A percentile compares a stretch with the other conserved stretches of the same genome.
phyloP scores from a whole-genome alignment of 768 basidiomycete genomes.

The Pleurotus eryngii region DNA sequence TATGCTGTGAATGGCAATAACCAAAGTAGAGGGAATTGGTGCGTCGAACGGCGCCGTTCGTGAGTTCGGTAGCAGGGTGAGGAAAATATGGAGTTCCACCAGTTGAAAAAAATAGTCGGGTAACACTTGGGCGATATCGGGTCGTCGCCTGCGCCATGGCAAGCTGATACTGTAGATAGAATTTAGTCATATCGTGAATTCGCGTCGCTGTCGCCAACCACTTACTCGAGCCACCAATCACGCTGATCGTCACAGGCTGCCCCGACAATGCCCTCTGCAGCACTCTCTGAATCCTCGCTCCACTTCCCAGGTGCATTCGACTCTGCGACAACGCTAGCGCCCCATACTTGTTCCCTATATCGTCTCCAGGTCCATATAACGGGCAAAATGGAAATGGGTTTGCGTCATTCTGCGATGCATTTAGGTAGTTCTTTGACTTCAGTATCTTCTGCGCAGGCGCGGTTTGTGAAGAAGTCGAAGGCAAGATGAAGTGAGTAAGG shows the following conservation, averaged over 20 bases:
- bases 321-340: constrained; percentile 69
- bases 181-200: too few relatives aligned
- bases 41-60: constrained; percentile 92
- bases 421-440: constrained; percentile 81
- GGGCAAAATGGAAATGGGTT: constrained; percentile 94
- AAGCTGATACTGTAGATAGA: constrained; percentile 70
- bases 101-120: constrained; percentile 92
- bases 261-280: constrained; percentile 82
- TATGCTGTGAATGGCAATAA: constrained; percentile 89
- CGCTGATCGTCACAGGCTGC: constrained; percentile 83
- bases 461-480: constrained; percentile 20
- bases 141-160: constrained; percentile 91
- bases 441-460: constrained; percentile 19
- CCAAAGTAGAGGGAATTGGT: constrained; percentile 95
- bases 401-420: constrained; percentile 48
- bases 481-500: constrained; percentile 55
- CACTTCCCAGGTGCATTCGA: constrained; percentile 74
- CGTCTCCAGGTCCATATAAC: constrained; percentile 77
- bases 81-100: constrained; percentile 99
- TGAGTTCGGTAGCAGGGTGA: constrained; percentile 95
- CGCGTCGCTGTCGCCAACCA: constrained; percentile 3
- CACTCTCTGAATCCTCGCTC: constrained; percentile 77
- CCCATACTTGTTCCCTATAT: constrained; percentile 77
- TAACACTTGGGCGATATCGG: constrained; percentile 83
- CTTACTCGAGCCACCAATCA: constrained; percentile 84